A percentile compares a stretch with the other conserved stretches of the same genome.
These are phyloP conservation scores for Pythium sp. DNA, from an alignment of 352 stramenopile genomes.

Conservation along the genomic window DNA sequence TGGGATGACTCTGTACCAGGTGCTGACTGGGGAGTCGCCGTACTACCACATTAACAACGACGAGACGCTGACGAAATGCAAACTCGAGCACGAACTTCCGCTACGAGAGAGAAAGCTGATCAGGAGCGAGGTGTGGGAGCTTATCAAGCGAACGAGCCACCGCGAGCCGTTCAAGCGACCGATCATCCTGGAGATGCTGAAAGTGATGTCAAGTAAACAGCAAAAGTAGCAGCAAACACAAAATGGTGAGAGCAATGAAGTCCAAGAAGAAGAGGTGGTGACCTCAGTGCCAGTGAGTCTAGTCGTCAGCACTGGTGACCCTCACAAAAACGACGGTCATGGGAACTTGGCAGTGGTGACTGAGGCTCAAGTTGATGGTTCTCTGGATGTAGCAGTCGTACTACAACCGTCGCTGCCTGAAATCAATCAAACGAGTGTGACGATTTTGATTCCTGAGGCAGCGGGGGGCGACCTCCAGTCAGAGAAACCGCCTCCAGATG, in stretches of 20 bases:
- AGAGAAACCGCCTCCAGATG: not conserved
- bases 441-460: not conserved
- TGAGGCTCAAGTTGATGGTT: not conserved
- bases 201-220: not conserved
- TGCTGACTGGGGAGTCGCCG: slow-evolving; percentile 10
- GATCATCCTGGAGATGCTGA: slow-evolving; percentile 1
- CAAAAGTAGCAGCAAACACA: not conserved
- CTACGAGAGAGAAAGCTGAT: not conserved
- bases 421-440: not conserved
- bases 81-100: slow-evolving; percentile 1
- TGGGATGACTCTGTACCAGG: slow-evolving; percentile 22
- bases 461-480: not conserved
- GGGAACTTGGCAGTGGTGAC: no score
- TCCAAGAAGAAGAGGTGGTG: not conserved
- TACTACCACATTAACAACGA: slow-evolving; percentile 11
- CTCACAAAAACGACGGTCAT: not conserved
- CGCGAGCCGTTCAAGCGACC: slow-evolving; percentile 1
- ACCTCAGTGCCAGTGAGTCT: not conserved
- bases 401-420: not conserved
- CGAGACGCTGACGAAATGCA: slow-evolving; percentile 2
- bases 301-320: not conserved
- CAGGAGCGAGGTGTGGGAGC: not conserved
- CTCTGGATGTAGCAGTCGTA: not conserved
- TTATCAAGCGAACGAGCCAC: slow-evolving; percentile 3
- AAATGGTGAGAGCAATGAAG: not conserved